A percentile compares a stretch with the other conserved stretches of the same genome.
phyloP scores from a whole-genome alignment of 148 eudicot species.

The Chenopodium suecicum region DNA sequence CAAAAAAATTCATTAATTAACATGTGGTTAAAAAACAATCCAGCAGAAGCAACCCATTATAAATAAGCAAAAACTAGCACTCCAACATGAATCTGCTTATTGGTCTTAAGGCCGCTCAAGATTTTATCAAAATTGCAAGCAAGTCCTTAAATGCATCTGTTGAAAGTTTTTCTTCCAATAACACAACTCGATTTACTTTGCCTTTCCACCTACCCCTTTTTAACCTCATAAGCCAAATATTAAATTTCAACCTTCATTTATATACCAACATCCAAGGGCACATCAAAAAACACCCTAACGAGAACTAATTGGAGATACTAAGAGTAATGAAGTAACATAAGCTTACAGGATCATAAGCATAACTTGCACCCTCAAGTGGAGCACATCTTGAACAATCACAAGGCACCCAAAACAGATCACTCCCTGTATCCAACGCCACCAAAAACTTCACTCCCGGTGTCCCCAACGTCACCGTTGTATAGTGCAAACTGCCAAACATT shows the following conservation, averaged over 20 bases:
- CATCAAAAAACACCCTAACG: not conserved
- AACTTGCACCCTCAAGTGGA: slow-evolving; percentile 48
- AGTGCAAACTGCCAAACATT: slow-evolving; percentile 65
- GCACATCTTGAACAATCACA: slow-evolving; percentile 85
- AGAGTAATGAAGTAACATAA: not conserved
- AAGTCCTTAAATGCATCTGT: not conserved
- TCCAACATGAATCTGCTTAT: not conserved
- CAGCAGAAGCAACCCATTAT: not conserved
- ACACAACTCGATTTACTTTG: not conserved
- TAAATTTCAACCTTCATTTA: not conserved
- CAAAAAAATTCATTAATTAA: not conserved
- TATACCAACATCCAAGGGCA: not conserved
- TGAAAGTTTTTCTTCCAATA: not conserved
- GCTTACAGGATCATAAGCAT: slow-evolving; percentile 65
- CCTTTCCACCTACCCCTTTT: not conserved
- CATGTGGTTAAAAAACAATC: not conserved
- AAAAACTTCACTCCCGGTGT: slow-evolving; percentile 82
- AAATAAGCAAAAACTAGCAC: too few relatives aligned
- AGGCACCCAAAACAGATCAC: slow-evolving; percentile 97
- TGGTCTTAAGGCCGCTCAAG: not conserved
- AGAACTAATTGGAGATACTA: not conserved
- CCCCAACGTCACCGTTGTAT: slow-evolving; percentile 83
- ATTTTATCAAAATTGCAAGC: not conserved
- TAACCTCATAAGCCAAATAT: not conserved
- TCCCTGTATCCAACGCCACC: slow-evolving; percentile 96